Percentiles rank a stretch among this genome's conserved stretches.
Conservation (phyloP, 2,329 filamentous ascomycete genomes). For the Curvularia lunata region DNA sequence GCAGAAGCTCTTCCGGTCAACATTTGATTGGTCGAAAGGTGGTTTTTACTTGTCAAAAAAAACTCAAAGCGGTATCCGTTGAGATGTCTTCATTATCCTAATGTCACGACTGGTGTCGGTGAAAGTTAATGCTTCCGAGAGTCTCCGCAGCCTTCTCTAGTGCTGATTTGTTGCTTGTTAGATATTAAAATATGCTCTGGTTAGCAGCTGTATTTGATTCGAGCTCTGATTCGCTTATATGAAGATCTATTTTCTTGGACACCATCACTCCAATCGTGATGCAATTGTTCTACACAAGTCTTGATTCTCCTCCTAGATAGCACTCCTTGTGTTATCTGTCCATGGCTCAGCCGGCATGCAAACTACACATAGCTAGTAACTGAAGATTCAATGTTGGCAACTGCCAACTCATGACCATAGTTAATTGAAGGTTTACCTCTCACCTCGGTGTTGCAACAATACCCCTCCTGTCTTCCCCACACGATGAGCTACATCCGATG, state of each 20-base stretch:
- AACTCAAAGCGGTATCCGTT: no score
- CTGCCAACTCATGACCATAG: neutral
- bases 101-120: no score
- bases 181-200: no score
- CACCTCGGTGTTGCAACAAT: neutral
- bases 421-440: no score
- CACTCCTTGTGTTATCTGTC: neutral
- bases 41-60: no score
- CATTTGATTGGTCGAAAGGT: no score
- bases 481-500: neutral
- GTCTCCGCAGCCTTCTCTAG: neutral
- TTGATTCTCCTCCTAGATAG: neutral
- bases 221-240: neutral
- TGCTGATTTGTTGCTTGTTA: neutral
- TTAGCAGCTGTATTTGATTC: no score
- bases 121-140: neutral
- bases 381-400: neutral
- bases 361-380: neutral
- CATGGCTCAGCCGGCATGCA: neutral
- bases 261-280: neutral
- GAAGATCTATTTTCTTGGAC: neutral
- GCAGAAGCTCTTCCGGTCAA: no score
- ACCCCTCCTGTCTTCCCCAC: neutral
- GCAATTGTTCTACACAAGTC: neutral
- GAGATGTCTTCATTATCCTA: no score